Evolutionary conservation across 441 rosid species (phyloP).

Genomic region (Gossypium schwendimanii): DNA sequence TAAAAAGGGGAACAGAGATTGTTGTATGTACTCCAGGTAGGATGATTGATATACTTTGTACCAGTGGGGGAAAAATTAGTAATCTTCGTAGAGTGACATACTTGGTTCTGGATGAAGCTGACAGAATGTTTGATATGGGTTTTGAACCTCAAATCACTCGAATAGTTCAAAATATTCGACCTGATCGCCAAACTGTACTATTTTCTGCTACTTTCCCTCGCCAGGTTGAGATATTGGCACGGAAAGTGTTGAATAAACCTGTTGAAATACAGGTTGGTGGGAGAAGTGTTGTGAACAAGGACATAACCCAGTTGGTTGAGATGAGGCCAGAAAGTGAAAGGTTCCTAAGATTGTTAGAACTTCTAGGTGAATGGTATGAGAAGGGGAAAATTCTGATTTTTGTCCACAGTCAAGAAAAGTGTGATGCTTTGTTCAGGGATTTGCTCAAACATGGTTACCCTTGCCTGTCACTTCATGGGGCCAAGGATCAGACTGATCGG

Average conservation of each 20-base stretch:
- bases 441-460: constrained; percentile 74
- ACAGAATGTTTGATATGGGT: constrained; percentile 99
- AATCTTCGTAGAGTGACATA: constrained; percentile 82
- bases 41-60: constrained; percentile 95
- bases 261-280: constrained; percentile 89
- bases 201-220: constrained; percentile 98
- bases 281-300: constrained; percentile 94
- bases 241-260: constrained; percentile 73
- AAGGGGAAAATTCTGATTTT: constrained; percentile 82
- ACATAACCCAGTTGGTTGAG: constrained; percentile 81
- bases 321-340: constrained; percentile 84
- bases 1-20: constrained; percentile 87
- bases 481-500: constrained; percentile 90
- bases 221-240: constrained; percentile 90
- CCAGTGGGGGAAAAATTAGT: constrained; percentile 85
- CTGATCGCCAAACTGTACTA: constrained; percentile 90
- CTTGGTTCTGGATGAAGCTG: constrained; percentile 96
- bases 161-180: constrained; percentile 83
- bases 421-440: constrained; percentile 74
- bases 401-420: constrained; percentile 85
- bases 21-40: constrained; percentile 97
- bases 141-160: constrained; percentile 92
- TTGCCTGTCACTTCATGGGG: constrained; percentile 91
- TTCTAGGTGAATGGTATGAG: constrained; percentile 91
- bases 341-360: constrained; percentile 71